These are phyloP conservation scores for Fusarium sp. DNA, from an alignment of 2,329 filamentous ascomycete species.

Conservation along the genomic window DNA sequence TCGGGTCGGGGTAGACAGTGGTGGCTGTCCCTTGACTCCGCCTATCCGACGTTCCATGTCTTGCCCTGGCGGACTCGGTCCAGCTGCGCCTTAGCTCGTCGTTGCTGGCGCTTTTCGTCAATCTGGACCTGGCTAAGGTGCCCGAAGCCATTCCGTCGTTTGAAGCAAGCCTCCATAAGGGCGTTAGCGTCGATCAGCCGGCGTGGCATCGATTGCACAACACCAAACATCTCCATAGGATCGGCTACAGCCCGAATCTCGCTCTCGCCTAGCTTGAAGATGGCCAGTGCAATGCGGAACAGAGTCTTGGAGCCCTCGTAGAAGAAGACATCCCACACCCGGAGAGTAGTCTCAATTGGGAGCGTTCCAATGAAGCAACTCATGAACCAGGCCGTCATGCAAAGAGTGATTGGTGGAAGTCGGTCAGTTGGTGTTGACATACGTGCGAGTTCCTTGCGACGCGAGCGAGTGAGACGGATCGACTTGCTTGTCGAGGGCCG, in stretches of 20 bases:
- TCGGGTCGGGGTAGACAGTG: slow-evolving; percentile 22
- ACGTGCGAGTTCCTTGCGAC: slow-evolving; percentile 50
- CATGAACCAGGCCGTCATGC: slow-evolving; percentile 98
- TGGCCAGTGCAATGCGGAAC: slow-evolving; percentile 88
- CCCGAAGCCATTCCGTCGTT: slow-evolving; percentile 80
- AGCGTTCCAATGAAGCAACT: slow-evolving; percentile 93
- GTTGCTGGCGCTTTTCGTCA: slow-evolving; percentile 77
- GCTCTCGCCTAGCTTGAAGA: slow-evolving; percentile 87
- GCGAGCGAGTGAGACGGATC: slow-evolving; percentile 50
- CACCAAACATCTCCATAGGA: slow-evolving; percentile 95
- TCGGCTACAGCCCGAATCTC: slow-evolving; percentile 83
- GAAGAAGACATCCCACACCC: slow-evolving; percentile 96
- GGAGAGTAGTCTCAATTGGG: slow-evolving; percentile 88
- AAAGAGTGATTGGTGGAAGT: slow-evolving; percentile 89
- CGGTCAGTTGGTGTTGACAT: slow-evolving; percentile 57
- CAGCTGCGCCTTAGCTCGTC: slow-evolving; percentile 64
- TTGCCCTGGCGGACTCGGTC: slow-evolving; percentile 48
- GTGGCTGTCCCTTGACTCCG: slow-evolving; percentile 47
- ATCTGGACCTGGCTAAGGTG: slow-evolving; percentile 84
- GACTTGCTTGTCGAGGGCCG: slow-evolving; percentile 50
- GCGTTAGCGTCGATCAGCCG: slow-evolving; percentile 82
- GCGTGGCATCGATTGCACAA: slow-evolving; percentile 87
- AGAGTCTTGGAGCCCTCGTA: slow-evolving; percentile 95
- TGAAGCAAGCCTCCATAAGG: slow-evolving; percentile 85
- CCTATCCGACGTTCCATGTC: slow-evolving; percentile 44